Percentiles rank a stretch among this genome's conserved stretches.
Evolutionary conservation across 1,284 basidiomycete genomes (phyloP).

Genomic region (Cerrena zonata): DNA sequence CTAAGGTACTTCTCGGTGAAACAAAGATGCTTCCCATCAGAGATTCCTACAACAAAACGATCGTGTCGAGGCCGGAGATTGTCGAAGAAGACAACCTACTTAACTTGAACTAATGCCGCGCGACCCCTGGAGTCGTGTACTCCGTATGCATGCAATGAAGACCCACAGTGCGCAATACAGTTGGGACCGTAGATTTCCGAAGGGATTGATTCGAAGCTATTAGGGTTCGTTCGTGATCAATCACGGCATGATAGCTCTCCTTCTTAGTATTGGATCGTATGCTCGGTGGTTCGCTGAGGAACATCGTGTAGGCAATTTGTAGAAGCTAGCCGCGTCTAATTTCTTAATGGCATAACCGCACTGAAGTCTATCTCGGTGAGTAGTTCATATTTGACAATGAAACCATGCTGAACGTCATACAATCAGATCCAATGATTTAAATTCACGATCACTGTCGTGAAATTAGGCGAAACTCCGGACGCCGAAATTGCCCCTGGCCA

Average conservation of each 20-base stretch:
- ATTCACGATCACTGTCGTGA: neutral
- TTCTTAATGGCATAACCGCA: neutral
- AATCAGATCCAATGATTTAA: neutral
- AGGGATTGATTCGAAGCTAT: neutral
- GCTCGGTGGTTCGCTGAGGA: neutral
- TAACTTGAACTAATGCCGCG: neutral
- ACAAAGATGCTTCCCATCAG: neutral
- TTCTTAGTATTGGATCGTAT: neutral
- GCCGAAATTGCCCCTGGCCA: constrained; percentile 23
- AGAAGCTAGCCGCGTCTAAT: neutral
- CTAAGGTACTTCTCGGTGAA: neutral
- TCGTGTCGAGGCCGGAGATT: constrained; percentile 1
- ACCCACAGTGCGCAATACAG: neutral
- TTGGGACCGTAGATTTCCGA: neutral
- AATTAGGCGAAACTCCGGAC: constrained; percentile 23
- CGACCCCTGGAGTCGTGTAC: neutral
- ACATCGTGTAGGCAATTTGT: neutral
- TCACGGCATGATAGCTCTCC: neutral
- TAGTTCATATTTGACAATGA: neutral
- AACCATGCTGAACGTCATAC: neutral
- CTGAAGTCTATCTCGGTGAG: neutral
- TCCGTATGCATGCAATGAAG: neutral
- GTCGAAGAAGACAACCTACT: neutral
- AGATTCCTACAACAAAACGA: neutral
- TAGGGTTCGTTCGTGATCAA: neutral